Base-by-base conservation (phyloP, 2,329 filamentous ascomycete genomes). In the Epichloe gansuensis region DNA sequence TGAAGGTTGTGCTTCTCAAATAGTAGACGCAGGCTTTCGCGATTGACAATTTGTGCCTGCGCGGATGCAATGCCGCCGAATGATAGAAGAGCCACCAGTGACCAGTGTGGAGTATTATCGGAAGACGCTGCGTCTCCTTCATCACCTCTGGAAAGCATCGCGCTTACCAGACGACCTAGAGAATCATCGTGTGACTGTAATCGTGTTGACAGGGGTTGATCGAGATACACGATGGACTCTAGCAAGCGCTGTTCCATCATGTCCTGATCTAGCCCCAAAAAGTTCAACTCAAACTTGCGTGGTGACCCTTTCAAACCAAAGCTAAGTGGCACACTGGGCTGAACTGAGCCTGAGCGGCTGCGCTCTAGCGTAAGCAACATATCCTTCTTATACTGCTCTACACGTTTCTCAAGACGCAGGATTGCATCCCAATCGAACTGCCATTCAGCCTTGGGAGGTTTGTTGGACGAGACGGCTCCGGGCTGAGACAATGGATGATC, bases 31-130 rank as follows among this genome's bases (percentile, higher is more conserved):
- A 95, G 78, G 53, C 86, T 87, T 50, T 87, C 85, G 34, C 81
- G 80, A 58, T 91, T 93, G 39, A 95, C 76, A 0, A 95, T 71
- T 43, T 81, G 78, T 6, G 88, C 82, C 67, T 97, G 91, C 0
- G 82, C 79, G 8, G 78, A 72, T 15, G 95, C 76, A 15, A 91
- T 74, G 0, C 88, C 86, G 1, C 80, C 81, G 59, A 95, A 85
- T 0, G 88, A 94, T 11, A 94, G 72, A 8, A 86, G 69, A 1
- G 87, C 83, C 34, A 78, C 62, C 7, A 85, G 65, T 1, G 80
- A 82, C 72, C 70, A 83, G 65, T 75, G 82, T 47, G 72, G 80
- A 25, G 69, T 71, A 44, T 75, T 69, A 12, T 69, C 64, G 31
- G 61, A 56, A n/a, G 53, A 52, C 48, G 60, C 46, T 42, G 53